Conservation (phyloP, 2,329 filamentous ascomycete species). For the Trichophaea hybrida region DNA sequence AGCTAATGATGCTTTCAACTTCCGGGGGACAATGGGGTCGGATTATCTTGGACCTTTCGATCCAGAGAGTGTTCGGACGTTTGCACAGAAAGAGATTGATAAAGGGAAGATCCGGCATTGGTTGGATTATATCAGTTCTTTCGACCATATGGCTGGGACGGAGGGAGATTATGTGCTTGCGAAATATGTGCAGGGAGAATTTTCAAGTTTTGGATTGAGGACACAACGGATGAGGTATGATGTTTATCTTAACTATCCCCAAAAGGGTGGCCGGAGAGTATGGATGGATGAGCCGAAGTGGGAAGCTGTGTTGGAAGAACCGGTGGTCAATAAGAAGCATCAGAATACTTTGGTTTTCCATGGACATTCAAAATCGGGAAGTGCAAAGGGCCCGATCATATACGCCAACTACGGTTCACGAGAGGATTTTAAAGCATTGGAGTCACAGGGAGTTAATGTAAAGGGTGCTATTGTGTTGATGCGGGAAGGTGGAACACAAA, state of each 20-base stretch:
- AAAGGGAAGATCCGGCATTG: slow-evolving; percentile 55
- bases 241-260: slow-evolving; percentile 89
- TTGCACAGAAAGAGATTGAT: slow-evolving; percentile 60
- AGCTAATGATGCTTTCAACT: slow-evolving; percentile 15
- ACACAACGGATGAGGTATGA: slow-evolving; percentile 62
- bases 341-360: slow-evolving; percentile 70
- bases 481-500: slow-evolving; percentile 60
- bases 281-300: slow-evolving; percentile 66
- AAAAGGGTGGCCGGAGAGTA: slow-evolving; percentile 58
- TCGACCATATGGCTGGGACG: slow-evolving; percentile 85
- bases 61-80: slow-evolving; percentile 63
- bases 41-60: slow-evolving; percentile 46
- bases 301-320: slow-evolving; percentile 74
- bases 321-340: slow-evolving; percentile 36
- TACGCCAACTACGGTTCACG: slow-evolving; percentile 86
- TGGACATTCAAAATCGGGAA: slow-evolving; percentile 72
- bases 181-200: slow-evolving; percentile 67
- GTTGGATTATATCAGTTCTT: slow-evolving; percentile 62
- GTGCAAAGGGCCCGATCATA: slow-evolving; percentile 71
- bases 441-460: slow-evolving; percentile 56
- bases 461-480: slow-evolving; percentile 74
- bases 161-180: slow-evolving; percentile 80
- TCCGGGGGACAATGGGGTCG: slow-evolving; percentile 1
- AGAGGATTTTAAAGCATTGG: slow-evolving; percentile 63
- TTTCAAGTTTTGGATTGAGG: slow-evolving; percentile 58